phyloP scores from a whole-genome alignment of 176 grass and related monocot species.

The Echinochloa phyllopogon region DNA sequence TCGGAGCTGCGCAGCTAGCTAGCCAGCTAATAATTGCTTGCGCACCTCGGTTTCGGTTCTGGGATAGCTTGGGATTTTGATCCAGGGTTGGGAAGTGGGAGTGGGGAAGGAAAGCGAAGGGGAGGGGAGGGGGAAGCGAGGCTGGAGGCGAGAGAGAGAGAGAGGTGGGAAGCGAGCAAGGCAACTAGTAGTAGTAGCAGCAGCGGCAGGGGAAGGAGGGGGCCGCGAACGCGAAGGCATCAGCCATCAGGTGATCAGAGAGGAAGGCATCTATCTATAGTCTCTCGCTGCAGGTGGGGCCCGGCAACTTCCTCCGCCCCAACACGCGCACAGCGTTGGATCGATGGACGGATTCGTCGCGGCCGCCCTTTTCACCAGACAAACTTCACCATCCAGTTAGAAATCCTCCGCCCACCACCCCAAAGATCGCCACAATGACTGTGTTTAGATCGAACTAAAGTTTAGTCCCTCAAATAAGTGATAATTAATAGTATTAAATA shows the following conservation, averaged over 20 bases:
- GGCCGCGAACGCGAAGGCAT: background rate
- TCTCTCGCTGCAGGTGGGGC: slow-evolving; percentile 32
- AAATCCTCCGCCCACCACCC: slow-evolving; percentile 59
- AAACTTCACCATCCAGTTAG: slow-evolving; percentile 54
- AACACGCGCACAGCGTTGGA: slow-evolving; percentile 48
- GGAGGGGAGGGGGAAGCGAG: background rate
- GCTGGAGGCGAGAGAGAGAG: background rate
- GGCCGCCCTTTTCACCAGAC: slow-evolving; percentile 49
- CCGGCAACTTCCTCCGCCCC: background rate
- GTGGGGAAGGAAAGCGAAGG: background rate
- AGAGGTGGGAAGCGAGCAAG: background rate
- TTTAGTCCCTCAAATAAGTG: too few relatives aligned
- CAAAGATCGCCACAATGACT: slow-evolving; percentile 41
- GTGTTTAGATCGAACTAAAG: too few relatives aligned
- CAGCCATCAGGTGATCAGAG: slow-evolving; percentile 49
- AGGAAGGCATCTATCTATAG: slow-evolving; percentile 55
- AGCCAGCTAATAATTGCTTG: slow-evolving; percentile 42
- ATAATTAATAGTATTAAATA: too few relatives aligned
- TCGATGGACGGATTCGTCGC: slow-evolving; percentile 48
- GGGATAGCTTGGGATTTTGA: slow-evolving; percentile 57
- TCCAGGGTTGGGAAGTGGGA: slow-evolving; percentile 43
- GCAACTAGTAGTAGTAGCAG: background rate
- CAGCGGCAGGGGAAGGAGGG: background rate
- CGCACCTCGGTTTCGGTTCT: slow-evolving; percentile 43
- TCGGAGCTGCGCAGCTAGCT: slow-evolving; percentile 10